A percentile compares a stretch with the other conserved stretches of the same genome.
These are phyloP conservation scores for Mycena amicta DNA, from an alignment of 768 basidiomycete genomes.

Conservation along the genomic window DNA sequence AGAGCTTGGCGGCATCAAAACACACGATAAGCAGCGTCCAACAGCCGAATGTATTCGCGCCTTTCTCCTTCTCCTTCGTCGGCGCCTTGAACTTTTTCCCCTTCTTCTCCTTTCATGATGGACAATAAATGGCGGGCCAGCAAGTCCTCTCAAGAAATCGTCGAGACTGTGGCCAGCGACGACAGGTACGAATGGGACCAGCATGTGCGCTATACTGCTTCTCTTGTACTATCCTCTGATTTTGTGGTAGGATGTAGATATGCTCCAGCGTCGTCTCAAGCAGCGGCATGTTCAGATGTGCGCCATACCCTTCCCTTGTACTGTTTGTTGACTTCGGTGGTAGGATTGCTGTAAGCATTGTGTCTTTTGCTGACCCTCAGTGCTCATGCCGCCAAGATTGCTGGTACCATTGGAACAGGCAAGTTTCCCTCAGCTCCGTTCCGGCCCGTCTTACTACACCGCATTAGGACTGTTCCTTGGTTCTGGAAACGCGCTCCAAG, in stretches of 20 bases:
- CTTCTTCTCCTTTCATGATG: conserved; percentile 8
- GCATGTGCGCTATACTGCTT: conserved; percentile 11
- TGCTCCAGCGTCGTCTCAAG: conserved; percentile 71
- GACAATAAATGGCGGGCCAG: conserved; percentile 24
- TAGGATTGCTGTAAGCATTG: conserved; percentile 60
- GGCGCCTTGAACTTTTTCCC: conserved; percentile 3
- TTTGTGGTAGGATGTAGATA: conserved; percentile 53
- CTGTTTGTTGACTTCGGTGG: conserved; percentile 4
- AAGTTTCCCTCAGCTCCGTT: background rate
- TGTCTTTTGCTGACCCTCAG: background rate
- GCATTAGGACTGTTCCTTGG: conserved; percentile 64
- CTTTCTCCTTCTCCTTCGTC: conserved; percentile 10
- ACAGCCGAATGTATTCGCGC: conserved; percentile 9
- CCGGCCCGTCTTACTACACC: background rate
- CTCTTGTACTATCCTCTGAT: background rate
- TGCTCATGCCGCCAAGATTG: conserved; percentile 46
- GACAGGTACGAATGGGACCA: conserved; percentile 53
- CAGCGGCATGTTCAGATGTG: conserved; percentile 83
- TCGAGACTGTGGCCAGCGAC: conserved; percentile 19
- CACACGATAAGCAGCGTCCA: background rate
- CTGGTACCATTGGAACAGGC: conserved; percentile 70
- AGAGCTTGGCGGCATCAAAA: conserved; percentile 8
- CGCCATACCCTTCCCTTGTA: conserved; percentile 22
- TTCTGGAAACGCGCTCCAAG: conserved; percentile 60
- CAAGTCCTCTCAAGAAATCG: conserved; percentile 24